A percentile compares a stretch with the other conserved stretches of the same genome.
Conservation (phyloP, 1,139 yeast genomes). For the Yamadazyma triangularis region DNA sequence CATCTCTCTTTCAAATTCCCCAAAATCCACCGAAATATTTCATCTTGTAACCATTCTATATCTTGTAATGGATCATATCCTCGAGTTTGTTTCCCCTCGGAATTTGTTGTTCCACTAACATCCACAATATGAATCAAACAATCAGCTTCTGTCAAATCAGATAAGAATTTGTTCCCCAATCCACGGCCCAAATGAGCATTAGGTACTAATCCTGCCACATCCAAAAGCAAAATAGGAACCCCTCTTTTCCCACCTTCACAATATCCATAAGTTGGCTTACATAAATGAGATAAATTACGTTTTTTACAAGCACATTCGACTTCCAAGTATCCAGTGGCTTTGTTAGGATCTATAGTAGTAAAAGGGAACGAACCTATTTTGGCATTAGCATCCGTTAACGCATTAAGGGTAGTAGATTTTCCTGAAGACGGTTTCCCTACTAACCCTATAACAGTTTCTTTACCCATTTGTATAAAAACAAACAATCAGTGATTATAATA, state of each 20-base stretch:
- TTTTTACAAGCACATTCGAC: conserved; percentile 88
- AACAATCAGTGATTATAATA: no score
- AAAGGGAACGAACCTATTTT: conserved; percentile 95
- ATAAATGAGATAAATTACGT: conserved; percentile 52
- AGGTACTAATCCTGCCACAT: conserved; percentile 96
- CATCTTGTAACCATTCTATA: conserved; percentile 95
- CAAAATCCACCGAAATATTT: conserved; percentile 89
- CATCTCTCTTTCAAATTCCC: conserved; percentile 87
- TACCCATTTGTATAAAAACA: conserved; percentile 30
- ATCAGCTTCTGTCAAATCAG: conserved; percentile 94
- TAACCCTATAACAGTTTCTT: conserved; percentile 89
- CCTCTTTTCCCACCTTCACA: conserved; percentile 81
- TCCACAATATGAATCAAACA: conserved; percentile 96
- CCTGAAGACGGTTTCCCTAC: conserved; percentile 98
- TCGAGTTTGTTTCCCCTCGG: conserved; percentile 90
- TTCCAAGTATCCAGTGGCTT: conserved; percentile 87
- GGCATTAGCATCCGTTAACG: conserved; percentile 92
- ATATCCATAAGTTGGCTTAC: conserved; percentile 96
- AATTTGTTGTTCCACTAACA: conserved; percentile 92
- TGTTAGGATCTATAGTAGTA: conserved; percentile 95
- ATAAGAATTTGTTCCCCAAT: conserved; percentile 87
- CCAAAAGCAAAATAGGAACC: conserved; percentile 83
- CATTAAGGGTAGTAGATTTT: conserved; percentile 75
- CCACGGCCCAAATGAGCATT: conserved; percentile 89
- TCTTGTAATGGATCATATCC: conserved; percentile 93